Base-by-base conservation (phyloP, 1,284 basidiomycete species). In the Moesziomyces sp. region DNA sequence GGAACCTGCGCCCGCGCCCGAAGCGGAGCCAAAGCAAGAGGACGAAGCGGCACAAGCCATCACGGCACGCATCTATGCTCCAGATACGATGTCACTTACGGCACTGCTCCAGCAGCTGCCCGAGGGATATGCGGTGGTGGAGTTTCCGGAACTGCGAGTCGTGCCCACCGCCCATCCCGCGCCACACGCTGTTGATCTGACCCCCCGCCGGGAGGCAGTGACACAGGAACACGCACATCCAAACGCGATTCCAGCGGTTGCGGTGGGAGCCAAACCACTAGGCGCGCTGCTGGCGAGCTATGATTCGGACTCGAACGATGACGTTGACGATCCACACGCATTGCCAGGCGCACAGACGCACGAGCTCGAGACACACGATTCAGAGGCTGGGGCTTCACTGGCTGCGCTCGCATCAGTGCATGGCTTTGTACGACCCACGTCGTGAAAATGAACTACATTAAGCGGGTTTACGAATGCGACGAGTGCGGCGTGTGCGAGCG, bases 131-230 rank as follows among this genome's bases (percentile, higher is more conserved):
- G 43, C 42, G 3, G 54, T 70, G 0, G 61, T 70, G 10, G 67
- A 70, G 40, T 64, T 54, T 26, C 57, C 61, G 19, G 61, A 64
- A 11, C 7, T 70, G 13, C 58, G 54, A 10, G 10, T 70, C 18
- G 28, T 62, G 0, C 5, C 47, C 21, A 3, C 38, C 5, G 11
- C 38, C 16, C 38, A 40, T 7, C 16, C 38, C 4, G 38, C 38
- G 16, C 16, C 14, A 14, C 16, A 40, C 38, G 16, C 18, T 14
- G 38, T 40, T 0, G 38, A 40, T n/a, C 38, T 40, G 16, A 18
- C 38, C 38, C 38, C 14, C 13, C 35, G 16, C 35, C 35, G 3
- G 35, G 11, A 40, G 11, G 16, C 38, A 40, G 35, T 2, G 3
- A 40, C 38, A 16, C 16, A 8, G 16, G 2, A 40, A 6, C 16